phyloP scores from a whole-genome alignment of 148 eudicot species.

The Linanthus parryae region DNA sequence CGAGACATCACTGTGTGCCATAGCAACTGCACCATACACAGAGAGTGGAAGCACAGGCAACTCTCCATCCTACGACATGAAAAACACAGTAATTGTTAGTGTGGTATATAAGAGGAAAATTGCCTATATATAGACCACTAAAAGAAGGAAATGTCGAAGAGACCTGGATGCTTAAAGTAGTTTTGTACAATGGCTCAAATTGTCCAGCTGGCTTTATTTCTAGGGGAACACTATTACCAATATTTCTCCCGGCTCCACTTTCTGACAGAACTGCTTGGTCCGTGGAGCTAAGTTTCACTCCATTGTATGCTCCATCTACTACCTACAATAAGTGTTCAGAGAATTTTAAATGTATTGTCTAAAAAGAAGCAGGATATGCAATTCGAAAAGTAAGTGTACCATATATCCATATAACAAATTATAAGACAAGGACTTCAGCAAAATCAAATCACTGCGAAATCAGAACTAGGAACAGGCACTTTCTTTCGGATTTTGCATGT shows the following conservation, averaged over 20 bases:
- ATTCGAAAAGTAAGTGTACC: too few relatives aligned
- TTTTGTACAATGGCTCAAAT: conserved; percentile 91
- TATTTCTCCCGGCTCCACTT: conserved; percentile 35
- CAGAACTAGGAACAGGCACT: too few relatives aligned
- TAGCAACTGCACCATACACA: conserved; percentile 92
- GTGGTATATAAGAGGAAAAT: not conserved
- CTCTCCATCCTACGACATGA: conserved; percentile 73
- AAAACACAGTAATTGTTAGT: conserved; percentile 6
- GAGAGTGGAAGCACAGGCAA: conserved; percentile 94
- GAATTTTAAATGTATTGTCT: not conserved
- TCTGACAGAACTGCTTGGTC: conserved; percentile 89
- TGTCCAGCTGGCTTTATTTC: conserved; percentile 95
- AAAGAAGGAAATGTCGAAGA: conserved; percentile 2
- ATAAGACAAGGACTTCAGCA: too few relatives aligned
- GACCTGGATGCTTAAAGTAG: conserved; percentile 86
- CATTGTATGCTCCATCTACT: conserved; percentile 78
- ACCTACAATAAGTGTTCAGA: conserved; percentile 30
- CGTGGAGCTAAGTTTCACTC: conserved; percentile 57
- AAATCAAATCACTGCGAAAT: too few relatives aligned
- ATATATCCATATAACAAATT: too few relatives aligned
- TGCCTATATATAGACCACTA: too few relatives aligned
- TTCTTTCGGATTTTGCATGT: too few relatives aligned
- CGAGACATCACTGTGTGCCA: conserved; percentile 86
- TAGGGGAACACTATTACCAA: conserved; percentile 67
- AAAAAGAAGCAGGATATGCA: too few relatives aligned